Conservation (phyloP, 192 early-diverging fungal species). For the Backusella westeae region DNA sequence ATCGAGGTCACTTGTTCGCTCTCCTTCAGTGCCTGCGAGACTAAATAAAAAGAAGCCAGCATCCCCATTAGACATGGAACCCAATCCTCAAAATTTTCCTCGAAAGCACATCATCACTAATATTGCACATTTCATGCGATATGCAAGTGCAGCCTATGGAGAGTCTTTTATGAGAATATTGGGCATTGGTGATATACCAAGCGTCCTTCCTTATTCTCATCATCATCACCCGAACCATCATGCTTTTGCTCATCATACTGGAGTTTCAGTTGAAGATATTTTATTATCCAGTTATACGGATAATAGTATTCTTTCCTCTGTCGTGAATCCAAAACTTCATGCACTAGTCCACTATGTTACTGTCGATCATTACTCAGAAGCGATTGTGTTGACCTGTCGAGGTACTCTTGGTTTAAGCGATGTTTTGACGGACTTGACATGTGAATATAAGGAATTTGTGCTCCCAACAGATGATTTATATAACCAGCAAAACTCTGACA, state of each 20-base stretch:
- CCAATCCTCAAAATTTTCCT: constrained; percentile 49
- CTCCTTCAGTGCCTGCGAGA: constrained; percentile 11
- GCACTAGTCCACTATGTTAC: constrained; percentile 79
- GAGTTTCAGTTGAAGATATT: constrained; percentile 69
- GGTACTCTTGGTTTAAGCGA: constrained; percentile 88
- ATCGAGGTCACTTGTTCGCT: constrained; percentile 2
- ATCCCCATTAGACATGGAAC: constrained; percentile 27
- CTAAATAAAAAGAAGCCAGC: not conserved
- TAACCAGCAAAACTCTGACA: constrained; percentile 17
- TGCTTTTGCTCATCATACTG: constrained; percentile 79
- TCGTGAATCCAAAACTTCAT: constrained; percentile 38
- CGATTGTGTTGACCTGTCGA: constrained; percentile 80
- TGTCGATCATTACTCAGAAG: constrained; percentile 74
- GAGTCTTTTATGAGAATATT: constrained; percentile 72
- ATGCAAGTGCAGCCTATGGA: constrained; percentile 71
- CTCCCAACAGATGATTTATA: constrained; percentile 35
- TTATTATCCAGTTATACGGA: constrained; percentile 68
- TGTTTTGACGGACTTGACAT: constrained; percentile 84
- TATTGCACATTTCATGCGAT: constrained; percentile 65
- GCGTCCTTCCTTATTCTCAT: constrained; percentile 27
- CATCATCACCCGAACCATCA: constrained; percentile 33
- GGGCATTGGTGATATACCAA: constrained; percentile 55
- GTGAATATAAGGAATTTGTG: constrained; percentile 62
- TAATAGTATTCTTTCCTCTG: constrained; percentile 27
- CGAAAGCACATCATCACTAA: constrained; percentile 60